Conservation (phyloP, 2,329 filamentous ascomycete genomes). For the Aspergillus novofumigatus region DNA sequence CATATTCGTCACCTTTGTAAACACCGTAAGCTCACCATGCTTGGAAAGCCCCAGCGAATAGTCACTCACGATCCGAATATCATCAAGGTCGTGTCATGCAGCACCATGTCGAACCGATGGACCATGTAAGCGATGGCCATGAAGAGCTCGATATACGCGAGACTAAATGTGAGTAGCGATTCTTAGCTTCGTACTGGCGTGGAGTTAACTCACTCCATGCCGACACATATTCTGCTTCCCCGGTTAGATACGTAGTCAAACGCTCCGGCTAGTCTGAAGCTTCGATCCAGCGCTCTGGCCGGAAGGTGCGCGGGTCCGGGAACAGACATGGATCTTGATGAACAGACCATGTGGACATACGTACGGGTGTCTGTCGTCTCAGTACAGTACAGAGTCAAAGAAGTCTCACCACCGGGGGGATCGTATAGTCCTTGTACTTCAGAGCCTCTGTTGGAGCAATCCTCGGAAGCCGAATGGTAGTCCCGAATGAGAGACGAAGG, state of each 20-base stretch:
- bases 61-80: too few species aligned
- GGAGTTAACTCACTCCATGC: constrained; percentile 31
- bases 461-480: constrained; percentile 6
- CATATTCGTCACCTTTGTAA: too few species aligned
- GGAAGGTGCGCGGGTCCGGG: constrained; percentile 24
- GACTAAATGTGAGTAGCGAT: too few species aligned
- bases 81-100: too few species aligned
- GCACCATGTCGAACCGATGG: too few species aligned
- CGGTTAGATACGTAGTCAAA: constrained; percentile 27
- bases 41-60: too few species aligned
- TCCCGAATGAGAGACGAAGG: constrained; percentile 4
- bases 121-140: too few species aligned
- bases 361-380: constrained; percentile 23
- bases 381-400: neutral
- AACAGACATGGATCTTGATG: constrained; percentile 29
- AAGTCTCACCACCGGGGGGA: constrained; percentile 20
- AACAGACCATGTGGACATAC: constrained; percentile 30
- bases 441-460: constrained; percentile 5
- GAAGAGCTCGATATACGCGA: too few species aligned
- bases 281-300: constrained; percentile 30
- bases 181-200: too few species aligned
- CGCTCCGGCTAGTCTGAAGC: constrained; percentile 24
- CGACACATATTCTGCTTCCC: constrained; percentile 42
- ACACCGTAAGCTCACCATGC: too few species aligned
- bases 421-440: constrained; percentile 11